A percentile compares a stretch with the other conserved stretches of the same genome.
Evolutionary conservation across 192 early-diverging fungal genomes (phyloP).

Genomic region (Dimargaris verticillata): DNA sequence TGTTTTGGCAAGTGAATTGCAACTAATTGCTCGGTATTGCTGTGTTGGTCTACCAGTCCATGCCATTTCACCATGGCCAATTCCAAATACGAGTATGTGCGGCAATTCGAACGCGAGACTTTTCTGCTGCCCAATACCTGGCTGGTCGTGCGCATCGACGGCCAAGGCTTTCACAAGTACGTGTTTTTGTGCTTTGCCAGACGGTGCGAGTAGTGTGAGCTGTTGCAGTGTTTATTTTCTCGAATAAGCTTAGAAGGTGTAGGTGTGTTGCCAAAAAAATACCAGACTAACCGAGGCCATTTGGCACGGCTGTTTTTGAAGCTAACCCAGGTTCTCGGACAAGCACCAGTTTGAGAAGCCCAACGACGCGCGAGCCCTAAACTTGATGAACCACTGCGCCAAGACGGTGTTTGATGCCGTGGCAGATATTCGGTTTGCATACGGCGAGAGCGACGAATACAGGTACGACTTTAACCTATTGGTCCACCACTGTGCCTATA

Average conservation of each 20-base stretch:
- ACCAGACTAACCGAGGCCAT: too few relatives aligned
- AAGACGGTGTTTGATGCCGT: conserved; percentile 61
- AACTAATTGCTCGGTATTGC: too few relatives aligned
- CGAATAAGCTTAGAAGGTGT: too few relatives aligned
- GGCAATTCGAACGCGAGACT: conserved; percentile 65
- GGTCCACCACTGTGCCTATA: too few relatives aligned
- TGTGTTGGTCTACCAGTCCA: too few relatives aligned
- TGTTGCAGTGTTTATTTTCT: conserved; percentile 14
- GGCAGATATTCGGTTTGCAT: conserved; percentile 62
- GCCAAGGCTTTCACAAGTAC: conserved; percentile 66
- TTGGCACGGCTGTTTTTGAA: too few relatives aligned
- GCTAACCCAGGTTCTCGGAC: conserved; percentile 38
- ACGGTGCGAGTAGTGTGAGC: background rate
- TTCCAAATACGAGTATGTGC: conserved; percentile 84
- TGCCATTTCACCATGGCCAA: conserved; percentile 55
- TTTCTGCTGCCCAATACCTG: conserved; percentile 69
- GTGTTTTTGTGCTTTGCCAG: background rate
- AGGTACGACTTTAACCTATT: background rate
- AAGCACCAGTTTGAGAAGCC: conserved; percentile 62
- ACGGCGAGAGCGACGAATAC: conserved; percentile 91
- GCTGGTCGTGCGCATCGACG: conserved; percentile 86
- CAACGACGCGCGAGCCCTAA: conserved; percentile 55
- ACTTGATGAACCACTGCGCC: conserved; percentile 74
- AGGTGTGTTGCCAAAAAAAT: too few relatives aligned
- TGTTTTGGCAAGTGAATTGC: too few relatives aligned